Conservation (phyloP, 805 yeast species). For the Saccharomycopsis malanga region DNA sequence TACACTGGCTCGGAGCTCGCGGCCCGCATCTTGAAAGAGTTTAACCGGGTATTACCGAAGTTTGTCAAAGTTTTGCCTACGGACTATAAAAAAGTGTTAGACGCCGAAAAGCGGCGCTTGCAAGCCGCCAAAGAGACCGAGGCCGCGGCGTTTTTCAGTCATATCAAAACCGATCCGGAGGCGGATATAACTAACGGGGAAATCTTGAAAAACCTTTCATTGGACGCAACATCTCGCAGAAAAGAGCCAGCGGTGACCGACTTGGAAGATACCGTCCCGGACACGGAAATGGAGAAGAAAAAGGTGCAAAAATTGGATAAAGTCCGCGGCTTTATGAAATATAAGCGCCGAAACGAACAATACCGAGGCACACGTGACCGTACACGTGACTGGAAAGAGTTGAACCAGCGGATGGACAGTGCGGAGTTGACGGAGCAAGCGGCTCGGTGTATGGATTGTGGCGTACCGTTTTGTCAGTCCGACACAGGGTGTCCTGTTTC, state of each 20-base stretch:
- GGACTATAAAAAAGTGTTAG: slow-evolving; percentile 87
- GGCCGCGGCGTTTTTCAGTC: slow-evolving; percentile 57
- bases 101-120: slow-evolving; percentile 61
- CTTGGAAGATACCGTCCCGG: slow-evolving; percentile 80
- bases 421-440: slow-evolving; percentile 87
- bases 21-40: slow-evolving; percentile 70
- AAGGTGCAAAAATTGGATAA: slow-evolving; percentile 62
- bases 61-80: slow-evolving; percentile 90
- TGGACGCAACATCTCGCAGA: slow-evolving; percentile 31
- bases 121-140: slow-evolving; percentile 52
- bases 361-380: slow-evolving; percentile 74
- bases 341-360: slow-evolving; percentile 79
- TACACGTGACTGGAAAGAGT: slow-evolving; percentile 87
- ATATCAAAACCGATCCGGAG: slow-evolving; percentile 63
- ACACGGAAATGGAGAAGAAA: slow-evolving; percentile 56
- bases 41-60: slow-evolving; percentile 79
- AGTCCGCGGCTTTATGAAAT: slow-evolving; percentile 87
- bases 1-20: slow-evolving; percentile 92
- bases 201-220: slow-evolving; percentile 51
- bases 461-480: slow-evolving; percentile 97
- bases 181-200: slow-evolving; percentile 89
- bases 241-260: slow-evolving; percentile 83
- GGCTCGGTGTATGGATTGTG: slow-evolving; percentile 99
- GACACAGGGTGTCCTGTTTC: slow-evolving; percentile 98
- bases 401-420: slow-evolving; percentile 71